Conservation (phyloP, 208 protist species). For the Leishmania major region DNA sequence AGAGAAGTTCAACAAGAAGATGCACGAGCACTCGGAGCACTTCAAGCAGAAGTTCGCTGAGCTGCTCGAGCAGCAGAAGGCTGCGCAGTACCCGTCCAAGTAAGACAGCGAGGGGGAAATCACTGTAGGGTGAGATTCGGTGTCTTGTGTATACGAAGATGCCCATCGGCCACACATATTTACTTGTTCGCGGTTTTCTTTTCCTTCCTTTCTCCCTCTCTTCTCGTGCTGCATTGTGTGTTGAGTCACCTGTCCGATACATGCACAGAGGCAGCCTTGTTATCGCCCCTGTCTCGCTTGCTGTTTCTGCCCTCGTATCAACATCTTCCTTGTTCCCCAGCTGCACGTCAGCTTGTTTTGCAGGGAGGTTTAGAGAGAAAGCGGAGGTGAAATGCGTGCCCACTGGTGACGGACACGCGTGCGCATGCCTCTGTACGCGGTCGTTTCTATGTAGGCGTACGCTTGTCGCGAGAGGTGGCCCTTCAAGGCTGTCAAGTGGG, state of each 20-base stretch:
- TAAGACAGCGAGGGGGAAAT: slow-evolving; percentile 28
- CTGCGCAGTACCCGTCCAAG: slow-evolving; percentile 88
- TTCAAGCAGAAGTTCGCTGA: slow-evolving; percentile 92
- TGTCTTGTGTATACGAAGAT: not conserved
- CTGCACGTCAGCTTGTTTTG: not conserved
- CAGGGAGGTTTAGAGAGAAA: not conserved
- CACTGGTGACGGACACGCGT: not conserved
- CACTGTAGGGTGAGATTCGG: not conserved
- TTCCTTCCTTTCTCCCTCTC: slow-evolving; percentile 2
- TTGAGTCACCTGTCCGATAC: not conserved
- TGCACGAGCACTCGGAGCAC: slow-evolving; percentile 91
- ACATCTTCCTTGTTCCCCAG: not conserved
- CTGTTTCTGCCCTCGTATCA: not conserved
- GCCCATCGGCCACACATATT: not conserved
- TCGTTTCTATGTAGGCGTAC: no score
- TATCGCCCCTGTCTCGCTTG: not conserved
- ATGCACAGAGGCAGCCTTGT: not conserved
- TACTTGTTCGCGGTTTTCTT: slow-evolving; percentile 15
- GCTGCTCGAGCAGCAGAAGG: slow-evolving; percentile 93
- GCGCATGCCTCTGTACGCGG: no score
- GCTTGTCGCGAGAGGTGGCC: not conserved
- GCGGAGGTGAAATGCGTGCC: not conserved
- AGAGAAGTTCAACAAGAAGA: slow-evolving; percentile 94
- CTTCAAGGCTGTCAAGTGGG: not conserved
- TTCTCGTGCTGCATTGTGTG: not conserved